Evolutionary conservation across 73 alveolate genomes (phyloP).

Genomic region (Paraurostyla sp.): DNA sequence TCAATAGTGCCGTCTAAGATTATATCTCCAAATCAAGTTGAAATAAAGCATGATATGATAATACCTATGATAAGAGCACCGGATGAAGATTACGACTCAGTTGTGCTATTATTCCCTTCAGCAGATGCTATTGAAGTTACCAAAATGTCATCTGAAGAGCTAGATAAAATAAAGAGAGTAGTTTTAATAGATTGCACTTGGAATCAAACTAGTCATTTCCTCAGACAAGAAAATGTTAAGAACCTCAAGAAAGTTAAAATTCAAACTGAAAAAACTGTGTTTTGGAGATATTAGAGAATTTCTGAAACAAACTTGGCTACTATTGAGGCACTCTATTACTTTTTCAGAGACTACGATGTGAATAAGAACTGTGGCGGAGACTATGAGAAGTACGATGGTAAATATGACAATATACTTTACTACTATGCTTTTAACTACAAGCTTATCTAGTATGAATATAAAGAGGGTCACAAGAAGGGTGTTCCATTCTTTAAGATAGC

Average conservation of each 20-base stretch:
- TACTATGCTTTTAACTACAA: slow-evolving; percentile 64
- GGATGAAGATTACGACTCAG: slow-evolving; percentile 53
- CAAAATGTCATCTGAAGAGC: slow-evolving; percentile 71
- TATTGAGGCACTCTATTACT: slow-evolving; percentile 80
- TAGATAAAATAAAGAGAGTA: slow-evolving; percentile 61
- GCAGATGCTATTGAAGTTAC: slow-evolving; percentile 67
- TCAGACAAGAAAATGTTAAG: slow-evolving; percentile 50
- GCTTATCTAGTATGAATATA: slow-evolving; percentile 68
- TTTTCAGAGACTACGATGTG: slow-evolving; percentile 68
- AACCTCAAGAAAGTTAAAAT: slow-evolving; percentile 66
- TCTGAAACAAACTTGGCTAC: slow-evolving; percentile 76
- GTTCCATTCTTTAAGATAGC: slow-evolving; percentile 27
- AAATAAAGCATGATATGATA: slow-evolving; percentile 49
- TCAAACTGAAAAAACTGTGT: slow-evolving; percentile 76
- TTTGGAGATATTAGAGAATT: slow-evolving; percentile 79
- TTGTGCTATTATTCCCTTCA: slow-evolving; percentile 78
- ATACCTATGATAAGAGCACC: slow-evolving; percentile 7
- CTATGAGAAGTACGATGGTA: slow-evolving; percentile 48
- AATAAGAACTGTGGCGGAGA: slow-evolving; percentile 52
- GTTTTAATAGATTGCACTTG: slow-evolving; percentile 82
- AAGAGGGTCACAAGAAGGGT: slow-evolving; percentile 53
- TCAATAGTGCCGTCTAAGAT: slow-evolving; percentile 73
- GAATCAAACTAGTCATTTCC: slow-evolving; percentile 69
- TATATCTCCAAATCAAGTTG: slow-evolving; percentile 68
- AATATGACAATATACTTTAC: slow-evolving; percentile 76